phyloP scores from a whole-genome alignment of 1,284 basidiomycete genomes.

The Serendipita sp. region DNA sequence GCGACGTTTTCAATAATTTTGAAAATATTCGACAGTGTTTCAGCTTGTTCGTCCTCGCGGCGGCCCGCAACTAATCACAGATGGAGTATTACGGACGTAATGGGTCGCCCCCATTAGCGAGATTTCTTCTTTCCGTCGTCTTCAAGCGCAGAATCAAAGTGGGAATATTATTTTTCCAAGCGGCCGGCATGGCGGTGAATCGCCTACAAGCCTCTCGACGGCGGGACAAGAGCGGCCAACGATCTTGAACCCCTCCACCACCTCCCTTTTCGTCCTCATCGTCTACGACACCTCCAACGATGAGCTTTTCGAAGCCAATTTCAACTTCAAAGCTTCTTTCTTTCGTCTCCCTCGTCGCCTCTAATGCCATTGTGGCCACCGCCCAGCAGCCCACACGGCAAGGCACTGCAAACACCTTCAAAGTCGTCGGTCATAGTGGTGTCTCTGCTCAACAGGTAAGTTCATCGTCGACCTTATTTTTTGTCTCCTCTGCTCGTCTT shows the following conservation, averaged over 20 bases:
- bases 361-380: not conserved
- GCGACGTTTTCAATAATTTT: not conserved
- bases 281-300: not conserved
- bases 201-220: not conserved
- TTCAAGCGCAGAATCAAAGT: too few species aligned
- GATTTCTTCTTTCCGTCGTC: too few species aligned
- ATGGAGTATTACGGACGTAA: too few species aligned
- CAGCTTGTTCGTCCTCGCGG: too few species aligned
- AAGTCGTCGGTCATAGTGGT: not conserved
- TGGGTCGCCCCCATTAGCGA: too few species aligned
- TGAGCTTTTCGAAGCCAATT: not conserved
- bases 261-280: not conserved
- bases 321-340: not conserved
- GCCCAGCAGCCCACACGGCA: not conserved
- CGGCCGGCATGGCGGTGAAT: not conserved
- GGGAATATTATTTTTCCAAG: not conserved
- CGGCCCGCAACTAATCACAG: too few species aligned
- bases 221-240: not conserved
- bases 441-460: constrained; percentile 3
- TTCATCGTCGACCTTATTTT: not conserved
- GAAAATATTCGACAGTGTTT: not conserved
- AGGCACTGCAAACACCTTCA: not conserved
- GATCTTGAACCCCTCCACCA: not conserved
- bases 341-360: not conserved
- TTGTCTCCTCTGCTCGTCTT: not conserved